Evolutionary conservation across 768 basidiomycete species (phyloP), one percentile per base, ranked within the genome.

Genomic region (Heimioporus sp.): DNA sequence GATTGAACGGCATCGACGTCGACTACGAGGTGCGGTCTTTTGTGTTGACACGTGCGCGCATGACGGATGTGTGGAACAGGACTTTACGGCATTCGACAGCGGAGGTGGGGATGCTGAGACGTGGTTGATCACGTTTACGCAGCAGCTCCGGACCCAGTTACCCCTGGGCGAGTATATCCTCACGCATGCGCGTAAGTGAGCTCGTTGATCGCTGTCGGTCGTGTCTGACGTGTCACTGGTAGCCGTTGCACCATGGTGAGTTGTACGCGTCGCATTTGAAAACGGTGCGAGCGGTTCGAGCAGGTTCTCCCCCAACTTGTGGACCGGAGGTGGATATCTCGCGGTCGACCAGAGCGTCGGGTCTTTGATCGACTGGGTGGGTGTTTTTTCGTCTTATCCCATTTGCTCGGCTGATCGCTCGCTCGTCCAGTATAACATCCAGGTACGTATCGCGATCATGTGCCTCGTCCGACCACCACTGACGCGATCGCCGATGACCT

Each of bases 1-100:
- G 67, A 10, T 43, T 82, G 16, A 72, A 75, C 47, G 80, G 80
- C 36, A 72, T 81, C 5, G 81, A 82, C 46, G 71, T 82, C 52
- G 81, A 82, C 61, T 82, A 80, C 42, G 80, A 77, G 63, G 74
- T 70, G 24, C 21, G 16, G 13, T n/a, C 13, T 12, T 4, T 7
- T 7, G 24, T 28, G 7, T 28, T 28, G 24, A 28, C 24, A 7
- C 24, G 5, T 28, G 24, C 24, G 24, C 24, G 24, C 24, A 36
- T 21, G 13, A 13, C 37, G 10, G 39, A 31, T 11, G 9, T 37
- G 28, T 10, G 21, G 39, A 3, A 24, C 20, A 67, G 70, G 73
- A 73, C 53, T 70, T 72, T 21, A 56, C 52, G 11, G 73, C 72
- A 2, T 63, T 73, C 7, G 47, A 68, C 19, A 55, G 48, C 12